Percentiles rank a stretch among this genome's conserved stretches.
Conservation (phyloP, 1,284 basidiomycete species). For the Rhizopogon parksii region DNA sequence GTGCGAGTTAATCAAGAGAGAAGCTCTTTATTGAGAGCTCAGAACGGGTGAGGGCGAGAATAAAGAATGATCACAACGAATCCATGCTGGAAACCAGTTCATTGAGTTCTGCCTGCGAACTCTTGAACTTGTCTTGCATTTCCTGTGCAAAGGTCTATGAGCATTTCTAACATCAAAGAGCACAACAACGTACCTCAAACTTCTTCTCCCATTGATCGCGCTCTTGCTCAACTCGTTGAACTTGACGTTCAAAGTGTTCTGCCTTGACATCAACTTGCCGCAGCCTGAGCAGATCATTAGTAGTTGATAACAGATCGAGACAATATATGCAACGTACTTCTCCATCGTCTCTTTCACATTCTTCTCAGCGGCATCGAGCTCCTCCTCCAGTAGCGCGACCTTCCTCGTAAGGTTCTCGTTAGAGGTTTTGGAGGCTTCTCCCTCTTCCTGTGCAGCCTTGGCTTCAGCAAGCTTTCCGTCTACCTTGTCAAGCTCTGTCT, state of each 20-base stretch:
- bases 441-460: conserved; percentile 68
- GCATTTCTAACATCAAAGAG: conserved; percentile 2
- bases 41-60: not conserved
- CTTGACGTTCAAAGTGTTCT: conserved; percentile 95
- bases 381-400: conserved; percentile 89
- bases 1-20: conserved; percentile 12
- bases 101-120: conserved; percentile 81
- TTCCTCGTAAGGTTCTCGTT: conserved; percentile 81
- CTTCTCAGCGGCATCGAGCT: conserved; percentile 94
- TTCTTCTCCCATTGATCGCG: conserved; percentile 93
- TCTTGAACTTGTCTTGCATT: conserved; percentile 64
- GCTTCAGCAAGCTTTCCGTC: conserved; percentile 69
- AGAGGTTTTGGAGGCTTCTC: conserved; percentile 67
- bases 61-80: conserved; percentile 48
- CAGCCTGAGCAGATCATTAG: conserved; percentile 50
- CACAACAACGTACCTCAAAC: conserved; percentile 62
- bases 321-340: conserved; percentile 59
- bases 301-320: conserved; percentile 12
- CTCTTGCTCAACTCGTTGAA: conserved; percentile 84
- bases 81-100: conserved; percentile 83
- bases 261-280: conserved; percentile 98
- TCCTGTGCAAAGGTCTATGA: conserved; percentile 45
- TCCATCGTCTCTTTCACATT: conserved; percentile 95
- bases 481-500: conserved; percentile 69
- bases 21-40: not conserved